These are phyloP conservation scores for Phlegmacium glaucopus DNA, from an alignment of 768 basidiomycete genomes.

Conservation along the genomic window DNA sequence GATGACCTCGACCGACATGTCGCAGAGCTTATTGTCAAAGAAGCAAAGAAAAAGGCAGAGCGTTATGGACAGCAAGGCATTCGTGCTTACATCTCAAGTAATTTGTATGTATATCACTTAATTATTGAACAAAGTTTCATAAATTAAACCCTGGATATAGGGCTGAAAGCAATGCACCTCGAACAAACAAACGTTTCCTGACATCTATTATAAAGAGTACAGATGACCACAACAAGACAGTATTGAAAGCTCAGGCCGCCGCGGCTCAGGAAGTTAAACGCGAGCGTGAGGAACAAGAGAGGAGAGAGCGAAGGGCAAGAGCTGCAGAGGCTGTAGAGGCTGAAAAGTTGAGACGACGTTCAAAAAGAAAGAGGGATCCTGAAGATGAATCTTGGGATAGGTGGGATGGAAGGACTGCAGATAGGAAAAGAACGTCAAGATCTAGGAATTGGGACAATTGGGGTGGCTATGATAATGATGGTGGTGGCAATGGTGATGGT, in stretches of 20 bases:
- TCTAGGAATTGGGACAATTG: constrained; percentile 44
- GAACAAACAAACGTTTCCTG: constrained; percentile 79
- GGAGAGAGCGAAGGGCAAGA: constrained; percentile 55
- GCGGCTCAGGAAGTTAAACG: constrained; percentile 73
- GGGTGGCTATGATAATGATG: constrained; percentile 28
- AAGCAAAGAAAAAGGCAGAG: constrained; percentile 90
- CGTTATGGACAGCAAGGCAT: constrained; percentile 75
- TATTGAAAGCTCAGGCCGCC: constrained; percentile 68
- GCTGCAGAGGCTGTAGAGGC: constrained; percentile 78
- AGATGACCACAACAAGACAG: constrained; percentile 91
- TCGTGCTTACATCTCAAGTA: constrained; percentile 65
- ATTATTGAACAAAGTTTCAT: constrained; percentile 1
- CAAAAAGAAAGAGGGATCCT: constrained; percentile 21
- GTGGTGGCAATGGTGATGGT: constrained; percentile 36
- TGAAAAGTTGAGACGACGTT: constrained; percentile 44
- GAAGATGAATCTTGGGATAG: constrained; percentile 47
- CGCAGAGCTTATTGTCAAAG: constrained; percentile 85
- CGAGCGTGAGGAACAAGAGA: constrained; percentile 64
- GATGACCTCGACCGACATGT: constrained; percentile 91
- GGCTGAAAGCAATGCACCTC: constrained; percentile 69
- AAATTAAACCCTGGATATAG: constrained; percentile 29
- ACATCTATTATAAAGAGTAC: constrained; percentile 88
- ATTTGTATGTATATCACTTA: constrained; percentile 34
- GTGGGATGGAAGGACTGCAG: constrained; percentile 49
- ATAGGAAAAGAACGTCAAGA: constrained; percentile 42